These are phyloP conservation scores for Linanthus parryae DNA, from an alignment of 148 eudicot species.

Conservation along the genomic window DNA sequence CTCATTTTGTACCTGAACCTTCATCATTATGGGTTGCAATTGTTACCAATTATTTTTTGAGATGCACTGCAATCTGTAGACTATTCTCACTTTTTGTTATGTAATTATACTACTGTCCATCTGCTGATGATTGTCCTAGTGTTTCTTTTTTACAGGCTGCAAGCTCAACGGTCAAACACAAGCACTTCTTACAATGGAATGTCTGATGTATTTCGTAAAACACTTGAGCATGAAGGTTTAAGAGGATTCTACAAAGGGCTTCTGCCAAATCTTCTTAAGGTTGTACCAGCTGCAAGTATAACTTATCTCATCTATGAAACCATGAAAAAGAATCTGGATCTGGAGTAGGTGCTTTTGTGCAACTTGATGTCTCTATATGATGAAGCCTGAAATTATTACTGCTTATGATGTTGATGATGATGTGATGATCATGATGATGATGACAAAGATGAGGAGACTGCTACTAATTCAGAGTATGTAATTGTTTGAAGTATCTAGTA, in stretches of 20 bases:
- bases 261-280: conserved; percentile 92
- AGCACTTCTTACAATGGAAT: conserved; percentile 36
- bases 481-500: conserved; percentile 15
- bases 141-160: conserved; percentile 63
- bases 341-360: conserved; percentile 22
- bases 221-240: conserved; percentile 53
- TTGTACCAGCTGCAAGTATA: conserved; percentile 90
- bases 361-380: background rate
- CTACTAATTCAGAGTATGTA: conserved; percentile 13
- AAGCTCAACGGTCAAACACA: conserved; percentile 52
- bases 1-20: too few species aligned
- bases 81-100: too few species aligned
- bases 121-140: conserved; percentile 1
- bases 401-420: conserved; percentile 17
- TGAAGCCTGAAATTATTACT: conserved; percentile 8
- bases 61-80: too few species aligned
- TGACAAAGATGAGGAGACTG: too few species aligned
- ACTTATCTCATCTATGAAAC: conserved; percentile 82
- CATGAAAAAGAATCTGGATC: conserved; percentile 84
- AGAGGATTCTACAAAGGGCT: conserved; percentile 96
- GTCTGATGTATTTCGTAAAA: conserved; percentile 69
- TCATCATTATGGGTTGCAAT: too few species aligned
- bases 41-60: too few species aligned
- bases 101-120: too few species aligned
- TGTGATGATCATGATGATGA: conserved; percentile 13